Conservation (phyloP, 352 stramenopile species). For the Phytophthora rubi region DNA sequence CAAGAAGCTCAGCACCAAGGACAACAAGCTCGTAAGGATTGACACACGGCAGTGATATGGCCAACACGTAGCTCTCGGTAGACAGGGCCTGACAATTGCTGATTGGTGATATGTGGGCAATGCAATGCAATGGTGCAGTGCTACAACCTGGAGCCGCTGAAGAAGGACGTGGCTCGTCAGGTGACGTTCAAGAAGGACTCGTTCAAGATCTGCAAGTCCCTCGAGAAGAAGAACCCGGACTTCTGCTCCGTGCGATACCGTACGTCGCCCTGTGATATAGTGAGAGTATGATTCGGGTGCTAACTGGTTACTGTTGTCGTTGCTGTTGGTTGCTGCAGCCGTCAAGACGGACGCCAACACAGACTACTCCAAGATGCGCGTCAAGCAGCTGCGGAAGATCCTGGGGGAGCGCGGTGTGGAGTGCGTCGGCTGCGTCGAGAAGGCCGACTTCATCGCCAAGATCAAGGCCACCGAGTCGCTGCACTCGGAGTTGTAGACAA, state of each 20-base stretch:
- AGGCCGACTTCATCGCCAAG: slow-evolving; percentile 95
- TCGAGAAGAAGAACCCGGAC: slow-evolving; percentile 95
- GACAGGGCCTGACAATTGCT: slow-evolving; percentile 3
- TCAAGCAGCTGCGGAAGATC: slow-evolving; percentile 96
- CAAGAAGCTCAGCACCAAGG: slow-evolving; percentile 87
- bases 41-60: background rate
- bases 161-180: slow-evolving; percentile 93
- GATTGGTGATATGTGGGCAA: background rate
- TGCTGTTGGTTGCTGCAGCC: slow-evolving; percentile 47
- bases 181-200: slow-evolving; percentile 93
- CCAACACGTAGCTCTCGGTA: background rate
- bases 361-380: slow-evolving; percentile 95
- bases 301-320: slow-evolving; percentile 6
- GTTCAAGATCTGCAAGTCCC: slow-evolving; percentile 93
- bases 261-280: slow-evolving; percentile 48
- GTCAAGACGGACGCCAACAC: slow-evolving; percentile 95
- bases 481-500: slow-evolving; percentile 83
- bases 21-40: slow-evolving; percentile 89
- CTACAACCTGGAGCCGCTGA: slow-evolving; percentile 95
- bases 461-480: slow-evolving; percentile 91
- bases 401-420: slow-evolving; percentile 91
- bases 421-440: slow-evolving; percentile 95
- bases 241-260: slow-evolving; percentile 95
- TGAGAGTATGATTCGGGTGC: background rate
- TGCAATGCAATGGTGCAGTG: slow-evolving; percentile 60